phyloP scores from a whole-genome alignment of 805 yeast genomes.

The Vanderwaltozyma tropicalis region DNA sequence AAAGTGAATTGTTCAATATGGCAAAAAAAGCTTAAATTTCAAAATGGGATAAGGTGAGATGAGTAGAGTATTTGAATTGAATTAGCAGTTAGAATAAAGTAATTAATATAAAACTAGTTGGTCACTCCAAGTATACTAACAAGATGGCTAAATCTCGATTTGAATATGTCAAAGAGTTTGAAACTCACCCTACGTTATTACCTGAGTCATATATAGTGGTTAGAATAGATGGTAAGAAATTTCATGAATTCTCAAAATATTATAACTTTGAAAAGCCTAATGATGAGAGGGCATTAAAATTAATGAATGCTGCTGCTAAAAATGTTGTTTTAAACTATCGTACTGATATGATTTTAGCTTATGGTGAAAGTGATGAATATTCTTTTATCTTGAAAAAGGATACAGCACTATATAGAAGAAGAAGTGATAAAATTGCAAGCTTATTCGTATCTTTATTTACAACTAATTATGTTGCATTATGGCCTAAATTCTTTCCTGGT shows the following conservation, averaged over 20 bases:
- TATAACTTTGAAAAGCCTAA: slow-evolving; percentile 84
- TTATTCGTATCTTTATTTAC: slow-evolving; percentile 78
- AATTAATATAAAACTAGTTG: too few species aligned
- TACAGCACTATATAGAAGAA: slow-evolving; percentile 66
- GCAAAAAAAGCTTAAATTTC: too few species aligned
- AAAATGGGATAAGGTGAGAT: too few species aligned
- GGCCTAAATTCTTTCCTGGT: slow-evolving; percentile 52
- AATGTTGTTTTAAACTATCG: slow-evolving; percentile 53
- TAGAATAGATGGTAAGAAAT: slow-evolving; percentile 88
- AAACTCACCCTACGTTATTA: slow-evolving; percentile 57
- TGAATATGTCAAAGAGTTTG: slow-evolving; percentile 80
- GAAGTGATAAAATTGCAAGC: slow-evolving; percentile 69
- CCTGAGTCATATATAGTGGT: slow-evolving; percentile 77
- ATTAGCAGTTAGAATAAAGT: too few species aligned
- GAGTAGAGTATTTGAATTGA: too few species aligned
- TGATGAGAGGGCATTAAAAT: slow-evolving; percentile 60
- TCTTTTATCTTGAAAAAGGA: slow-evolving; percentile 61
- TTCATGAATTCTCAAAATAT: slow-evolving; percentile 68
- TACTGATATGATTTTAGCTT: slow-evolving; percentile 67
- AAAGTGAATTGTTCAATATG: too few species aligned
- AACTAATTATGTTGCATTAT: slow-evolving; percentile 57
- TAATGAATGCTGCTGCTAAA: slow-evolving; percentile 76
- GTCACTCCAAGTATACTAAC: neutral
- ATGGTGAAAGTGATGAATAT: slow-evolving; percentile 94
- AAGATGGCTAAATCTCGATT: slow-evolving; percentile 78